Evolutionary conservation across 2,329 filamentous ascomycete species (phyloP), one percentile per base, ranked within the genome.

Genomic region (Penicillium italicum): DNA sequence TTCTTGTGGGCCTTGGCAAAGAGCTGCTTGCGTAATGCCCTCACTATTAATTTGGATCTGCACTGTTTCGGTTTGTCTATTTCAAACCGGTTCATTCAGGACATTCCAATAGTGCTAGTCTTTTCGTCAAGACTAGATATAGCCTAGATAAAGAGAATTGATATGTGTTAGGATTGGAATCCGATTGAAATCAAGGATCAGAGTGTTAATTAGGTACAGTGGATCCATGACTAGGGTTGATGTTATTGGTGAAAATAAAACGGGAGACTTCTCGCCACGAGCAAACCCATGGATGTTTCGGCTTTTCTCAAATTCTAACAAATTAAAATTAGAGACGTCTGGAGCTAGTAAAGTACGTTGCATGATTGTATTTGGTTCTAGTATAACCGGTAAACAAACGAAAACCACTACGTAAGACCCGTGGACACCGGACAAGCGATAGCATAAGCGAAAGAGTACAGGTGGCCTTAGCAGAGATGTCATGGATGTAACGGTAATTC

Each of bases 1-100:
- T 64, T 64, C 58, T 37, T 42, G 63, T 68, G 66, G 65, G 63
- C 53, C 70, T 62, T 64, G 61, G 62, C 66, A 57, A 56, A 58
- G 51, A 59, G 62, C 63, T 68, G 70, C 70, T 73, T 73, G 70
- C 70, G 70, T 73, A 73, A 73, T 71, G 68, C 63, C 46, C 41
- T 60, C n/a, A 59, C 42, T 59, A 59, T 65, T 69, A 66, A 70
- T 71, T 70, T 66, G 59, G 70, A 72, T 72, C 69, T 68, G 58
- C 68, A 24, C 44, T 42, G 60, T 55, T 61, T 59, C 56, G 58
- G 54, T 37, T 45, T 28, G 5, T 59, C 38, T 58, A 59, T 59
- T 53, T 58, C 59, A 62, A 62, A 60, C 50, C 49, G 33, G 51
- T 46, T 51, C 38, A 33, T 24, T 47, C 33, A 34, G n/a, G 10